phyloP scores from a whole-genome alignment of 768 basidiomycete species.

The Suillus occidentalis region DNA sequence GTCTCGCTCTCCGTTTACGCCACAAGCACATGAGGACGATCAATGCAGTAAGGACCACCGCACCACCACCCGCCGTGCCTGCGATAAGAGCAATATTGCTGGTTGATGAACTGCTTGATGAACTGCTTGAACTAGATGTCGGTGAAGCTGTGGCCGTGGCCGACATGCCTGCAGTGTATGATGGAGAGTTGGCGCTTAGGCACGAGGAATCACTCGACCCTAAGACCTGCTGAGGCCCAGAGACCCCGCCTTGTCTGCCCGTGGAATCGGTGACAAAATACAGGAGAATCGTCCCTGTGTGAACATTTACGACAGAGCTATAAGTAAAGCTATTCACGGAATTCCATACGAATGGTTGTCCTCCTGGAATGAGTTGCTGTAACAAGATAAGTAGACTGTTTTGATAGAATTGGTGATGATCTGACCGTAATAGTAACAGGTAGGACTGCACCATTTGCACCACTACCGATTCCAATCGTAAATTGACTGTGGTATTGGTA shows the following conservation, averaged over 20 bases:
- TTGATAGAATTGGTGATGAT: neutral
- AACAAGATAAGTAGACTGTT: constrained; percentile 3
- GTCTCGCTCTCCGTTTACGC: constrained; percentile 23
- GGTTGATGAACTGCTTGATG: constrained; percentile 3
- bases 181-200: constrained; percentile 51
- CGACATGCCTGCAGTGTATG: constrained; percentile 37
- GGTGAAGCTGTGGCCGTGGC: constrained; percentile 7
- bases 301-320: constrained; percentile 55
- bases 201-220: constrained; percentile 50
- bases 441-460: constrained; percentile 36
- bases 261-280: constrained; percentile 54
- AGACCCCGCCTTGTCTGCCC: constrained; percentile 56
- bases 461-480: constrained; percentile 31
- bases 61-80: constrained; percentile 47
- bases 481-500: constrained; percentile 38
- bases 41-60: constrained; percentile 50
- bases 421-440: constrained; percentile 57
- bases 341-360: constrained; percentile 45
- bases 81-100: constrained; percentile 47
- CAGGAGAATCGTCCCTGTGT: constrained; percentile 55
- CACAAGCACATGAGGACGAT: constrained; percentile 50
- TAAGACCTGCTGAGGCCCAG: constrained; percentile 48
- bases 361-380: constrained; percentile 68
- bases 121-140: constrained; percentile 20
- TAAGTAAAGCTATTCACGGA: constrained; percentile 37